Evolutionary conservation across 805 yeast species (phyloP), one percentile per base, ranked within the genome.

Genomic region (Cyberlindnera xylosilytica): DNA sequence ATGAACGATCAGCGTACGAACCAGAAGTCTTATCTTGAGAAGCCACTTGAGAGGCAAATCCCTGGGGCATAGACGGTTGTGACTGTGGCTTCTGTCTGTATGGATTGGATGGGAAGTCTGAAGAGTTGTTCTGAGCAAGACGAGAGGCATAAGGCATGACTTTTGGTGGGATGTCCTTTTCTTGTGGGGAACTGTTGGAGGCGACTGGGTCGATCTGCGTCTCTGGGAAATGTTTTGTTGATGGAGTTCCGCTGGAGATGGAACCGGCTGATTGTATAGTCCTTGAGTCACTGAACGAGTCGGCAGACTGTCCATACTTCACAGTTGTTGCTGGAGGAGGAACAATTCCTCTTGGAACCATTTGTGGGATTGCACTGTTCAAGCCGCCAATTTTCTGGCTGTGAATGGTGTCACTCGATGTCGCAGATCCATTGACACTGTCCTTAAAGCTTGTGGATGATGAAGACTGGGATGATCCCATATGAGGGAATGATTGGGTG

Each of bases 401-500:
- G 8, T 29, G 18, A 16, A 16, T 4, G 4, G 19, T 15, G 8
- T 29, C 16, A 19, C 6, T 6, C 16, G 32, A 16, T n/a, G 19
- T 15, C 6, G 9, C 12, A 9, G 29, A 26, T 10, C 29, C 29
- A 13, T 26, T 26, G n/a, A 13, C n/a, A 17, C 34, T 13, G 6
- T 33, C 17, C n/a, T 33, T 33, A 17, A 33, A 13, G 11, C 27
- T 20, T 20, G 20, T 15, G 20, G 20, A 16, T 13, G 36, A 24
- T n/a, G 15, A 27, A 13, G 42, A 9, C 9, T 26, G 15, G 8
- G 38, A 13, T 12, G 45, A 28, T 2, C 35, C 31, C 10, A n/a
- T 18, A 8, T 36, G 31, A 10, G 39, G 38, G 27, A 45, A 39
- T 6, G 48, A 39, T 12, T 38, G 45, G 17, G 52, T 42, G 34